A percentile compares a stretch with the other conserved stretches of the same genome.
Conservation (phyloP, 2,329 filamentous ascomycete species). For the Didymella segeticola region DNA sequence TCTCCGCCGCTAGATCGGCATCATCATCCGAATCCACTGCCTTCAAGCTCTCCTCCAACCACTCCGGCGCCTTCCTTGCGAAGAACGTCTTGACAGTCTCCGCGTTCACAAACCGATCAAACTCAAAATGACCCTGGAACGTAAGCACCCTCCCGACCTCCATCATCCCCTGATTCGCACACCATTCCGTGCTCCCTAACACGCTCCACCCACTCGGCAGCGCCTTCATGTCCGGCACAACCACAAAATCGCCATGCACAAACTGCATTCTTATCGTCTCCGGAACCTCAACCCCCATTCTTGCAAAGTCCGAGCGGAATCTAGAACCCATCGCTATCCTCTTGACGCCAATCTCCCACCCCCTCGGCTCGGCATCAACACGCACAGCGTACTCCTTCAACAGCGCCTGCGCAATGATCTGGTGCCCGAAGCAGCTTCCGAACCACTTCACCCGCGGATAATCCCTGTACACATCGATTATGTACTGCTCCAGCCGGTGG, state of each 20-base stretch:
- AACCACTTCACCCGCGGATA: constrained; percentile 48
- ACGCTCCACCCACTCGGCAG: constrained; percentile 30
- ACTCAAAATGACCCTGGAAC: constrained; percentile 55
- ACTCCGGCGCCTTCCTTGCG: constrained; percentile 28
- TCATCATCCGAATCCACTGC: constrained; percentile 39
- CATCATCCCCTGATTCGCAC: constrained; percentile 51
- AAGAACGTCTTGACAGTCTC: constrained; percentile 50
- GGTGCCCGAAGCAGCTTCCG: constrained; percentile 55
- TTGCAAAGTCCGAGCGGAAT: constrained; percentile 12
- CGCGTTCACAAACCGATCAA: constrained; percentile 51
- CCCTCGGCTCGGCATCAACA: constrained; percentile 35
- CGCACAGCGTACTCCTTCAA: constrained; percentile 38
- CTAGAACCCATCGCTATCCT: constrained; percentile 24
- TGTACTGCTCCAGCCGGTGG: constrained; percentile 35
- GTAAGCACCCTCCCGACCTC: constrained; percentile 50
- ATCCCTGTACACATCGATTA: constrained; percentile 40
- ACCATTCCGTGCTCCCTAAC: constrained; percentile 41
- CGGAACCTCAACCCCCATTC: background rate
- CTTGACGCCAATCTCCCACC: constrained; percentile 38
- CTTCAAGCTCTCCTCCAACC: constrained; percentile 27
- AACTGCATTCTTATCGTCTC: constrained; percentile 46
- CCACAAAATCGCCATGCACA: constrained; percentile 48
- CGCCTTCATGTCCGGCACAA: constrained; percentile 19
- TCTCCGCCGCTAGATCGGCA: constrained; percentile 36
- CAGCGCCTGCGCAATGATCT: constrained; percentile 50